These are phyloP conservation scores for Xylariaceae sp. DNA, from an alignment of 2,329 filamentous ascomycete species.

Conservation along the genomic window DNA sequence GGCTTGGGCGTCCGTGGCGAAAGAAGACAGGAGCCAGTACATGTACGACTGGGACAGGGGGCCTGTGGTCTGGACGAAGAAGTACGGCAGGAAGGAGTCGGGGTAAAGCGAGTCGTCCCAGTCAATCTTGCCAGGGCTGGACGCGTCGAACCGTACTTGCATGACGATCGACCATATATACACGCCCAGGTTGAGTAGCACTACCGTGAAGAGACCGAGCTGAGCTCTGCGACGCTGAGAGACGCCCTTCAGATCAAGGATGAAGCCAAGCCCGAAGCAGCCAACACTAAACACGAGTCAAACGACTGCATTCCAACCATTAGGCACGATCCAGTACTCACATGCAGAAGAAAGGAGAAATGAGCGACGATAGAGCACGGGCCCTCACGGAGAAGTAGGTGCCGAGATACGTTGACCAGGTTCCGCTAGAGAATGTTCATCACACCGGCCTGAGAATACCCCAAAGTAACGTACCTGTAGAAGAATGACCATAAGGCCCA, in stretches of 20 bases:
- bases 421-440: slow-evolving; percentile 27
- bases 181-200: slow-evolving; percentile 41
- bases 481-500: slow-evolving; percentile 45
- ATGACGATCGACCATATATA: slow-evolving; percentile 48
- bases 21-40: slow-evolving; percentile 40
- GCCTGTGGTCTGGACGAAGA: slow-evolving; percentile 40
- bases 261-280: slow-evolving; percentile 44
- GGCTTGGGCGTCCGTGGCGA: slow-evolving; percentile 36
- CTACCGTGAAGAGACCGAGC: slow-evolving; percentile 38
- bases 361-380: slow-evolving; percentile 38
- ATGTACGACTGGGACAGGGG: slow-evolving; percentile 40
- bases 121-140: slow-evolving; percentile 39
- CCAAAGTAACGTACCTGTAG: slow-evolving; percentile 27
- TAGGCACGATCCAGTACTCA: slow-evolving; percentile 13
- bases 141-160: slow-evolving; percentile 35
- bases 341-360: slow-evolving; percentile 47
- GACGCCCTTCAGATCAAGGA: slow-evolving; percentile 35
- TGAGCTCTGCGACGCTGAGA: slow-evolving; percentile 42
- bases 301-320: background rate
- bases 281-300: slow-evolving; percentile 30
- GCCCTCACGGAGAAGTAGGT: slow-evolving; percentile 40
- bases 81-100: slow-evolving; percentile 41
- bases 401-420: slow-evolving; percentile 41
- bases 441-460: background rate
- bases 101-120: slow-evolving; percentile 40